A percentile compares a stretch with the other conserved stretches of the same genome.
Evolutionary conservation across 1,139 yeast species (phyloP).

Genomic region (Magnusiomyces paraingens): DNA sequence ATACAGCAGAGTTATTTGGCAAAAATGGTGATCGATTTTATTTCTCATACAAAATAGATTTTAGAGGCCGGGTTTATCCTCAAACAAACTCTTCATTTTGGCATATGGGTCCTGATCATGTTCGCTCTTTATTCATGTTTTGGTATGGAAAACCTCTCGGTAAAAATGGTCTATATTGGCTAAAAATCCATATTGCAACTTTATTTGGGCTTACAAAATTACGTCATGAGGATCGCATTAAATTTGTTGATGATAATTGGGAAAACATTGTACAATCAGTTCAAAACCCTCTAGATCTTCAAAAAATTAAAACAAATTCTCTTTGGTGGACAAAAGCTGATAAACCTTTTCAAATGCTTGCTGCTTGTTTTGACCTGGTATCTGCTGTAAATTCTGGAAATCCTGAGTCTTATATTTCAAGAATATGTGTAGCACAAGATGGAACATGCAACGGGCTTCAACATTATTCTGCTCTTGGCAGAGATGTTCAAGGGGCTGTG

Average conservation of each 20-base stretch:
- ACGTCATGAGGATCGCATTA: conserved; percentile 47
- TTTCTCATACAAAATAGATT: conserved; percentile 83
- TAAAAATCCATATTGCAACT: conserved; percentile 63
- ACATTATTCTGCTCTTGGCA: conserved; percentile 91
- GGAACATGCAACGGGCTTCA: conserved; percentile 90
- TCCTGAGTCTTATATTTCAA: conserved; percentile 48
- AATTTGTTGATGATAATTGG: conserved; percentile 45
- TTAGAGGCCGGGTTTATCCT: conserved; percentile 79
- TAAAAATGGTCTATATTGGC: conserved; percentile 51
- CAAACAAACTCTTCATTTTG: conserved; percentile 50
- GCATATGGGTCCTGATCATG: conserved; percentile 59
- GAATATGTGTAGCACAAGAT: conserved; percentile 63
- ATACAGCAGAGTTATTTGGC: conserved; percentile 73
- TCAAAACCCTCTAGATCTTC: conserved; percentile 39
- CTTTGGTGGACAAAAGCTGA: conserved; percentile 60
- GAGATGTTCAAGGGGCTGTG: conserved; percentile 59
- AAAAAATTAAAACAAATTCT: background rate
- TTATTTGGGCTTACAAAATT: conserved; percentile 58
- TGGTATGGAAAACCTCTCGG: conserved; percentile 63
- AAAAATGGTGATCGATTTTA: conserved; percentile 54
- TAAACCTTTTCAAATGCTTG: conserved; percentile 64
- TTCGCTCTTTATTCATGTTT: conserved; percentile 55
- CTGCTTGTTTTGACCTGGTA: conserved; percentile 55
- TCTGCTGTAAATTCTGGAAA: conserved; percentile 47
- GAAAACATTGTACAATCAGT: conserved; percentile 48